Evolutionary conservation across 2,329 filamentous ascomycete genomes (phyloP), one percentile per base, ranked within the genome.

Genomic region (Clarireedia homoeocarpa): DNA sequence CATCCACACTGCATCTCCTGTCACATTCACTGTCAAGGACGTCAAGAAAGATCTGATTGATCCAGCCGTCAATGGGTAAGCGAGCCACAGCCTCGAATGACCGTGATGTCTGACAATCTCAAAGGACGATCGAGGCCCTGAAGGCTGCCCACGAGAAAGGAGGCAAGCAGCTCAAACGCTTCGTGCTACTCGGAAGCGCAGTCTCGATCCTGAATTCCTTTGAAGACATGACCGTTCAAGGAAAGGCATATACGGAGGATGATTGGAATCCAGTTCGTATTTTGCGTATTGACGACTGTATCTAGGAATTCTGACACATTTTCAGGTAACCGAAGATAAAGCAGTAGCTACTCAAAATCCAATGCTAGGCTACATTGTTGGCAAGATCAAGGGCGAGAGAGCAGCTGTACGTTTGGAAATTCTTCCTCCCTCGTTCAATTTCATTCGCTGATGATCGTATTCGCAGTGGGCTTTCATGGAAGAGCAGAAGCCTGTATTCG

Each of bases 1-100:
- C 53, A 76, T 89, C 51, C 85, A 89, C 69, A 88, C 85, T 3
- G 85, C 86, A 1, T 85, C 82, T 0, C 87, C 62, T 2, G 71
- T 73, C 57, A 64, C 65, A 48, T 67, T 66, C 51, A 55, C 60
- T 14, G 63, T 66, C 20, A 63, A 60, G 5, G 62, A 71, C 55
- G 65, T 67, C 42, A 61, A 69, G 51, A 63, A 56, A 44, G 67
- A 73, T 24, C 58, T 82, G 20, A 71, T 82, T 17, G 72, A 79
- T 30, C 80, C 79, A 0, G 79, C 78, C 15, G 72, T 82, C 40
- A 71, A 76, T 55, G 82, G 59, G 58, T 58, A 34, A 40, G 34
- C 39, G n/a, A n/a, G 34, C 23, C 30, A 9, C 10, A 24, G n/a
- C 20, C 24, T 24, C 2, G 38, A 6, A n/a, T 51, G 10, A 15